Evolutionary conservation across 495 filamentous ascomycete genomes (phyloP).

Genomic region (Neurospora sp.): DNA sequence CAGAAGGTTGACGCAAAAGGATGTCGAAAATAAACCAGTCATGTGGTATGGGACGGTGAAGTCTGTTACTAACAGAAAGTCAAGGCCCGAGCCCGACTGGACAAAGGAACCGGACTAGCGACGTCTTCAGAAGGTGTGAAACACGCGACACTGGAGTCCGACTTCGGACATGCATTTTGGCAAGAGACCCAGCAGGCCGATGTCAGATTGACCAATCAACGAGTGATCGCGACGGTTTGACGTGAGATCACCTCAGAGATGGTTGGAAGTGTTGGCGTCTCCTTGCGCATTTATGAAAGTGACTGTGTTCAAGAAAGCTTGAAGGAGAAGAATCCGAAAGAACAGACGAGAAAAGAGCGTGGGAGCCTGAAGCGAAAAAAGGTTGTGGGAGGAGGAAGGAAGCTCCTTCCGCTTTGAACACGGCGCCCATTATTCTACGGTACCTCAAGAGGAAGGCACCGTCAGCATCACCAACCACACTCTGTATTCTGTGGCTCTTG

Average conservation of each 20-base stretch:
- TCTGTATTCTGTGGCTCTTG: neutral
- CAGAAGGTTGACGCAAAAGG: neutral
- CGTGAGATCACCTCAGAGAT: neutral
- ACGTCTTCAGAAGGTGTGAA: neutral
- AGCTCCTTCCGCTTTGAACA: neutral
- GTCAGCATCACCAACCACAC: neutral
- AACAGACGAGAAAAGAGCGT: neutral
- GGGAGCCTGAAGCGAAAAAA: neutral
- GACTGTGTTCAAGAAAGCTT: neutral
- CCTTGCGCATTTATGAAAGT: neutral
- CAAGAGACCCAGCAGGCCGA: neutral
- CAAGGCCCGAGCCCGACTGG: conserved; percentile 18
- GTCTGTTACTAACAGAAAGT: conserved; percentile 25
- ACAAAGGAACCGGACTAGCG: conserved; percentile 12
- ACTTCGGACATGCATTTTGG: conserved; percentile 14
- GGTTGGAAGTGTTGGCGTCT: neutral
- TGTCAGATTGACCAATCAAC: neutral
- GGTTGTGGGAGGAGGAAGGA: neutral
- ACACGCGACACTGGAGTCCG: conserved; percentile 5
- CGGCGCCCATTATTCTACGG: neutral
- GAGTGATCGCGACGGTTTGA: neutral
- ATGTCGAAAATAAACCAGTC: conserved; percentile 6
- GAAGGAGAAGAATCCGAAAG: neutral
- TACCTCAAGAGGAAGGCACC: neutral
- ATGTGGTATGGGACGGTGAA: conserved; percentile 12